phyloP scores from a whole-genome alignment of 169 alveolate species.

The Plasmodium chabaudi region DNA sequence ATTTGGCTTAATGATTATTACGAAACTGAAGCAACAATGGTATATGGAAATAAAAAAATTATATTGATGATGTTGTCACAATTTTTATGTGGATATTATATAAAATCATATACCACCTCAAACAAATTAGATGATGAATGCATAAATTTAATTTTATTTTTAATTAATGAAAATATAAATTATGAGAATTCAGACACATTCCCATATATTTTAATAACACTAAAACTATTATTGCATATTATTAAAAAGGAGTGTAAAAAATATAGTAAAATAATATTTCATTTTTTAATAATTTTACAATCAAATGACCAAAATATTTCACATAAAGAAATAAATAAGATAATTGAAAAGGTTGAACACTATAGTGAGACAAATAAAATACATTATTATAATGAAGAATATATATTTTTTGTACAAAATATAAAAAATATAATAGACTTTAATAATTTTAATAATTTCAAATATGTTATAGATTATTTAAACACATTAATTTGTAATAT shows the following conservation, averaged over 20 bases:
- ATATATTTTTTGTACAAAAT: conserved; percentile 26
- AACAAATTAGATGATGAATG: conserved; percentile 17
- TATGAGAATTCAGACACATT: conserved; percentile 37
- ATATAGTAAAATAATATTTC: conserved; percentile 52
- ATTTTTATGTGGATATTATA: conserved; percentile 33
- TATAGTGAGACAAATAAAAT: conserved; percentile 14
- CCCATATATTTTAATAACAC: conserved; percentile 40
- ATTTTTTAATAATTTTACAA: conserved; percentile 52
- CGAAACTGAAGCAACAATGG: background rate
- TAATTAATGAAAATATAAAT: conserved; percentile 59
- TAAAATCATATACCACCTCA: background rate
- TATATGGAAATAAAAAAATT: conserved; percentile 47
- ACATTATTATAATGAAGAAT: conserved; percentile 58
- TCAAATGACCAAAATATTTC: conserved; percentile 28
- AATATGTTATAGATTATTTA: conserved; percentile 42
- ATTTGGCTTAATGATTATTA: background rate
- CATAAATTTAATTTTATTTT: conserved; percentile 50
- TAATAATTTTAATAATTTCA: conserved; percentile 51
- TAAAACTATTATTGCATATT: conserved; percentile 31
- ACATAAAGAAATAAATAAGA: conserved; percentile 13
- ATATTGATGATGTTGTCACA: conserved; percentile 56
- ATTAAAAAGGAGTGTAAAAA: conserved; percentile 52
- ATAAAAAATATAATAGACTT: conserved; percentile 19
- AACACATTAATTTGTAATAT: conserved; percentile 39
- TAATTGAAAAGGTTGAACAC: conserved; percentile 52